Percentiles rank a stretch among this genome's conserved stretches.
These are phyloP conservation scores for Cladosporium sp. DNA, from an alignment of 2,329 filamentous ascomycete species.

Conservation along the genomic window DNA sequence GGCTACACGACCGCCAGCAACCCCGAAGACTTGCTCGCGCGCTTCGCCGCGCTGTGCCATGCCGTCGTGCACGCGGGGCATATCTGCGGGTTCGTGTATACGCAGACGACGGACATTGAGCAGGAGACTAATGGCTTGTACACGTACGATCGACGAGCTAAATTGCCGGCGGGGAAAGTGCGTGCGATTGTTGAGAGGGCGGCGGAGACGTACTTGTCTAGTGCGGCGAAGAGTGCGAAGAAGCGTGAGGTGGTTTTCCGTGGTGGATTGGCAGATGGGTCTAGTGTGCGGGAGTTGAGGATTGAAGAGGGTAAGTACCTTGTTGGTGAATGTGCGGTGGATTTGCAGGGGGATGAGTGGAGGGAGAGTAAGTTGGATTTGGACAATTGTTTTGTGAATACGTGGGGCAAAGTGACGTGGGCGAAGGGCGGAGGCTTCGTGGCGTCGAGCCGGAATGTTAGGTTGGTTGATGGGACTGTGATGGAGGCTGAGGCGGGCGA, in stretches of 20 bases:
- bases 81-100: conserved; percentile 65
- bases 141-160: conserved; percentile 61
- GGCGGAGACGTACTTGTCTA: conserved; percentile 43
- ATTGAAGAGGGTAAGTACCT: conserved; percentile 9
- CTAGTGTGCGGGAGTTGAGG: background rate
- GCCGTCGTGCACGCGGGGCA: conserved; percentile 59
- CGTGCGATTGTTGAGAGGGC: conserved; percentile 60
- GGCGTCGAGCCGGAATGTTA: background rate
- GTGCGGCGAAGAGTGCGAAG: background rate
- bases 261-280: background rate
- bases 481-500: conserved; percentile 16
- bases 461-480: conserved; percentile 5
- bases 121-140: conserved; percentile 70
- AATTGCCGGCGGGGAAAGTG: conserved; percentile 59
- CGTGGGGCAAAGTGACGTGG: conserved; percentile 16
- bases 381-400: conserved; percentile 16
- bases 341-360: conserved; percentile 11
- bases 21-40: conserved; percentile 58
- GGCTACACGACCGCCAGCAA: conserved; percentile 68
- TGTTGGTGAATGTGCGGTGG: conserved; percentile 10
- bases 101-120: conserved; percentile 63
- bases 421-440: conserved; percentile 3
- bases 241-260: background rate
- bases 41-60: conserved; percentile 60
- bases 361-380: background rate